Base-by-base conservation (phyloP, 2,329 filamentous ascomycete genomes). In the Colletotrichum acutatum region DNA sequence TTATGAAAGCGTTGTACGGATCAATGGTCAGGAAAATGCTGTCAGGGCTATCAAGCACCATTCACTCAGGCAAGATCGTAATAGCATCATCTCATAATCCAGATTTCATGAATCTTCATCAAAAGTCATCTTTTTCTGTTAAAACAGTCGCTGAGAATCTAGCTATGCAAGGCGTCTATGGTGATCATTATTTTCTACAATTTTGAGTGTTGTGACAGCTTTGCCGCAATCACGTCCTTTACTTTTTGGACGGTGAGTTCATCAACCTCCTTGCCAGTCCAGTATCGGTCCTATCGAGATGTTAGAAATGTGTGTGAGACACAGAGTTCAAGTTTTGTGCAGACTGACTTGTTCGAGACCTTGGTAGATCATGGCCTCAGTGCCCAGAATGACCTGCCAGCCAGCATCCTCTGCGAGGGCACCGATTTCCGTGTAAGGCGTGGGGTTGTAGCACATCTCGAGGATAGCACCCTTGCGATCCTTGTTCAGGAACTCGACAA, bases 361-460 rank as follows among this genome's bases (percentile, higher is more conserved):
- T 81, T 95, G 93, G 83, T 91, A 94, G 75, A 95, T 92, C 85
- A 95, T 84, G 0, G 93, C 92, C 83, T 95, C 93, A 0, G 93
- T 94, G 0, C 93, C 93, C 6, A 94, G 80, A 28, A 95, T 92
- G 1, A 95, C 90, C 81, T 91, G 88, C 93, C 93, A 95, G 0
- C 91, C 91, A 11, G 86, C 85, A 3, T 83, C 81, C 77, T 90
- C 86, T 0, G 91, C 90, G 54, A 95, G 77, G 56, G 86, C 87
- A 1, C 89, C 90, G 61, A 95, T 88, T 76, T 88, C 86, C 0
- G 94, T 95, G 80, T 89, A 91, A 0, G 92, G 91, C 3, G 86
- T 85, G 0, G 94, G 94, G 79, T 95, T 94, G 80, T 95, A 95
- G 85, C 93, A 95, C 93, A 96, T 95, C 81, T 95, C 93, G 72